Evolutionary conservation across 2,329 filamentous ascomycete genomes (phyloP).

Genomic region (Verticillium zaregamsianum): DNA sequence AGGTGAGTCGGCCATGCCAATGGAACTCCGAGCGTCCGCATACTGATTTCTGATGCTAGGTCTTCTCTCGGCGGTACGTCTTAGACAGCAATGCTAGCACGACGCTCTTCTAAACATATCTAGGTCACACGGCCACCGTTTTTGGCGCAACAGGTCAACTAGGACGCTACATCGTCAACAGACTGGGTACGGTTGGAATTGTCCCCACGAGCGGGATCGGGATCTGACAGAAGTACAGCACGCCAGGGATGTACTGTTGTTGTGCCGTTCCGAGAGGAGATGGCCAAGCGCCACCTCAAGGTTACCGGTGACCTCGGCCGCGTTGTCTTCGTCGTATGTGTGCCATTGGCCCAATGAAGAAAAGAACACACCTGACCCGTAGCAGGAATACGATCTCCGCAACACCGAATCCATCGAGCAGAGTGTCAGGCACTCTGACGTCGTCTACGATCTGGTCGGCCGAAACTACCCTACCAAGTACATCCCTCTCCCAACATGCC

Average conservation of each 20-base stretch:
- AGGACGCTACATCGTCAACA: constrained; percentile 95
- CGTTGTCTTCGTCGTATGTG: constrained; percentile 73
- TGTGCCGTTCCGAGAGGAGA: constrained; percentile 92
- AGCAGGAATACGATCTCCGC: constrained; percentile 84
- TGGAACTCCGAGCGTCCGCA: constrained; percentile 13
- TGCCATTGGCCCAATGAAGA: neutral
- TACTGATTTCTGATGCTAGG: constrained; percentile 41
- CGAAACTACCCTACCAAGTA: constrained; percentile 96
- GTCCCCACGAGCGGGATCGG: neutral
- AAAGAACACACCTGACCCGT: constrained; percentile 4
- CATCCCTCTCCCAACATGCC: constrained; percentile 16
- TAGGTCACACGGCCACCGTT: constrained; percentile 93
- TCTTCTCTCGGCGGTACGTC: constrained; percentile 78
- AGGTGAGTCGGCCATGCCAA: constrained; percentile 55
- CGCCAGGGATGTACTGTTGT: constrained; percentile 92
- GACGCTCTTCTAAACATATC: constrained; percentile 16
- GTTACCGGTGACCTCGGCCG: constrained; percentile 91
- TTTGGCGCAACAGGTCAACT: constrained; percentile 96
- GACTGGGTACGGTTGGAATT: constrained; percentile 57
- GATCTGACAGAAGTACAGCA: constrained; percentile 47
- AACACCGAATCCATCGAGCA: constrained; percentile 97
- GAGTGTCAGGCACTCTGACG: constrained; percentile 92
- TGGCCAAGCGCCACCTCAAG: constrained; percentile 96
- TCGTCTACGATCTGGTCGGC: constrained; percentile 94
- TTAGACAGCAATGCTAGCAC: neutral